Percentiles rank a stretch among this genome's conserved stretches.
Conservation (phyloP, 305 asterid genomes). For the Salvia sclarea region DNA sequence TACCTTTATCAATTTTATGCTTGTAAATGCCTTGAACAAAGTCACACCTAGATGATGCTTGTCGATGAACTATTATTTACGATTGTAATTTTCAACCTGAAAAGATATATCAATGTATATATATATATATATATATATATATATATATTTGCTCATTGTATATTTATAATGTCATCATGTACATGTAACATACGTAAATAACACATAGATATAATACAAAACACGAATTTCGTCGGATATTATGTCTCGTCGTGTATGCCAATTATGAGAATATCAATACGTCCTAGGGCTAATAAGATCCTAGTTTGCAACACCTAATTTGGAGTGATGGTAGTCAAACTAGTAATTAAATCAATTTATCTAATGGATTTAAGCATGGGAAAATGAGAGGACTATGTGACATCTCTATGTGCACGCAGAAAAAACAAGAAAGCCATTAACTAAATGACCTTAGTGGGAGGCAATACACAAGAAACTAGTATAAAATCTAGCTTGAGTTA, state of each 20-base stretch:
- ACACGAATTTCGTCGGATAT: too few relatives aligned
- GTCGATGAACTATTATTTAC: background rate
- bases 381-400: constrained; percentile 24
- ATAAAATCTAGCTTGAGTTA: constrained; percentile 21
- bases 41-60: background rate
- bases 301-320: constrained; percentile 13
- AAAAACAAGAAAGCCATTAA: constrained; percentile 21
- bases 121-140: too few relatives aligned
- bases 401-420: constrained; percentile 16
- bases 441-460: constrained; percentile 32
- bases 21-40: background rate
- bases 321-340: constrained; percentile 34
- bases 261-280: background rate
- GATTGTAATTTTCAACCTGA: too few relatives aligned
- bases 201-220: too few relatives aligned
- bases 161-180: background rate
- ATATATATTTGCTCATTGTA: background rate
- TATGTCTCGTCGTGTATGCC: background rate
- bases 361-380: constrained; percentile 15
- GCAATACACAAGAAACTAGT: constrained; percentile 21
- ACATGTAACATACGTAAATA: too few relatives aligned
- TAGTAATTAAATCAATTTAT: constrained; percentile 28
- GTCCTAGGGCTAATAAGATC: background rate
- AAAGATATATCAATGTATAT: too few relatives aligned
- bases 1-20: too few relatives aligned